These are phyloP conservation scores for Hyaloscypha bicolor DNA, from an alignment of 495 filamentous ascomycete genomes.

Conservation along the genomic window DNA sequence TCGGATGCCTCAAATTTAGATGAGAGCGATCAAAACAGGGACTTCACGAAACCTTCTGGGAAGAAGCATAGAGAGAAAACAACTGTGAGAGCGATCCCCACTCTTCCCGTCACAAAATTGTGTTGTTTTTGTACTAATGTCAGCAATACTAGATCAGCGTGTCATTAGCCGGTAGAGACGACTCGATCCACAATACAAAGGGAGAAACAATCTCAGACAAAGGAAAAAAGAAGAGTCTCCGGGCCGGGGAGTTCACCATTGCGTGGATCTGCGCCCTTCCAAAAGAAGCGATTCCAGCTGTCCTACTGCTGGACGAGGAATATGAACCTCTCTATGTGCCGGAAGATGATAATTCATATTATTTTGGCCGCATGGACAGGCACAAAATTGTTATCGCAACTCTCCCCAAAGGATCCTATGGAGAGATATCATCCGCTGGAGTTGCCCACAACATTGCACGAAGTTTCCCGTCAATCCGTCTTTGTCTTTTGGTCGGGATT, in stretches of 20 bases:
- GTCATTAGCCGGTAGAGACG: too few relatives aligned
- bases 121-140: too few relatives aligned
- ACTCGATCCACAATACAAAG: too few relatives aligned
- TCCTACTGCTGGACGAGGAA: conserved; percentile 46
- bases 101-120: too few relatives aligned
- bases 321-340: background rate
- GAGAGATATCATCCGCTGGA: conserved; percentile 37
- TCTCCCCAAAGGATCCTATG: conserved; percentile 45
- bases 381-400: conserved; percentile 48
- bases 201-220: too few relatives aligned
- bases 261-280: conserved; percentile 51
- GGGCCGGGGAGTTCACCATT: conserved; percentile 40
- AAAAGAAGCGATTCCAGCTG: conserved; percentile 46
- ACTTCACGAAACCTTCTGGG: too few relatives aligned
- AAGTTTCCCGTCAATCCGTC: conserved; percentile 42
- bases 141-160: too few relatives aligned
- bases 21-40: too few relatives aligned
- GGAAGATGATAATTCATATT: conserved; percentile 39
- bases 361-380: conserved; percentile 39
- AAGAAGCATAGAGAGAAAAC: too few relatives aligned
- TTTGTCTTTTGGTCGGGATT: conserved; percentile 51
- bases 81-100: too few relatives aligned
- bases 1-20: too few relatives aligned
- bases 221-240: background rate
- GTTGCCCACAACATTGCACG: conserved; percentile 39